These are phyloP conservation scores for Trichoderma asperelloides DNA, from an alignment of 495 filamentous ascomycete species.

Conservation along the genomic window DNA sequence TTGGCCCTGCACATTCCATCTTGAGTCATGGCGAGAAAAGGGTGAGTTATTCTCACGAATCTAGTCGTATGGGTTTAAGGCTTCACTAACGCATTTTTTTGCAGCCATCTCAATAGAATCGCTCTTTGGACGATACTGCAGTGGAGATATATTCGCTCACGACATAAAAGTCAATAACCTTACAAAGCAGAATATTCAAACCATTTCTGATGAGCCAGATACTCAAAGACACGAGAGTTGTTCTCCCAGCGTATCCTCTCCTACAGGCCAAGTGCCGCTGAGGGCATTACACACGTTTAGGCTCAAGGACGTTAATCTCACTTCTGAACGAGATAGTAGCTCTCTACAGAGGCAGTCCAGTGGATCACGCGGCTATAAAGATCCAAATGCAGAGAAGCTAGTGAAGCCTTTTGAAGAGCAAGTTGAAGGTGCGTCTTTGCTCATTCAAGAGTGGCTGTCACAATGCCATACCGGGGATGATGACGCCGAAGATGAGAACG, in stretches of 20 bases:
- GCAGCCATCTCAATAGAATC: constrained; percentile 27
- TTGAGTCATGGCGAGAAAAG: constrained; percentile 47
- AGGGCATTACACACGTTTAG: not conserved
- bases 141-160: constrained; percentile 38
- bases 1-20: constrained; percentile 74
- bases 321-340: not conserved
- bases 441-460: not conserved
- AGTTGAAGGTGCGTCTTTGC: not conserved
- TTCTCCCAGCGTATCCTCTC: not conserved
- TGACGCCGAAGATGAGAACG: not conserved
- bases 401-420: not conserved
- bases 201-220: not conserved
- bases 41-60: constrained; percentile 23
- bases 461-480: not conserved
- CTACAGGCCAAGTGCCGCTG: not conserved
- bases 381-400: not conserved
- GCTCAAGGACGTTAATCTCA: not conserved
- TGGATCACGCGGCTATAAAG: not conserved
- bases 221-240: not conserved
- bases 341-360: not conserved
- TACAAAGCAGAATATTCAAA: not conserved
- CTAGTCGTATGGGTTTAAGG: not conserved
- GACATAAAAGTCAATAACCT: constrained; percentile 23
- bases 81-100: not conserved
- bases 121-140: constrained; percentile 51